Evolutionary conservation across 2,329 filamentous ascomycete species (phyloP).

Genomic region (Bertia moriformis): DNA sequence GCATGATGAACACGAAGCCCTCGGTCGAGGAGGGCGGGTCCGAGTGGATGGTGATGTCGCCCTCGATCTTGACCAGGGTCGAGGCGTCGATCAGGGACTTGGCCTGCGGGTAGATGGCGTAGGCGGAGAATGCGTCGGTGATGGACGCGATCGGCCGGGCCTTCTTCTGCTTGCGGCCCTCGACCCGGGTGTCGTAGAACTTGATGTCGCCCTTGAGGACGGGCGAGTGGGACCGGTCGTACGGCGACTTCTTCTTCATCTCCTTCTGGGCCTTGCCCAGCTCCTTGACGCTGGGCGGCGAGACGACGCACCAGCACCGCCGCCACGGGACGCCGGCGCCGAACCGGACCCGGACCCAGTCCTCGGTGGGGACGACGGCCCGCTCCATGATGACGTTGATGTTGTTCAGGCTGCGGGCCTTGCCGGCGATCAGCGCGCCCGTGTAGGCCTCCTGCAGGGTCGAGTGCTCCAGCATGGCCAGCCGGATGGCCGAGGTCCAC

Average conservation of each 20-base stretch:
- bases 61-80: constrained; percentile 85
- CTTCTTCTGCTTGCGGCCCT: constrained; percentile 80
- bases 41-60: constrained; percentile 74
- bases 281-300: constrained; percentile 87
- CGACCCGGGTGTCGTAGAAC: constrained; percentile 71
- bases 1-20: constrained; percentile 96
- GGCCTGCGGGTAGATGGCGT: constrained; percentile 88
- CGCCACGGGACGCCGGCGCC: constrained; percentile 92
- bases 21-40: constrained; percentile 65
- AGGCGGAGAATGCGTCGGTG: constrained; percentile 77
- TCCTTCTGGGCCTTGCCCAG: constrained; percentile 71
- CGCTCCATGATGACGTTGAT: constrained; percentile 81
- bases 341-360: constrained; percentile 91
- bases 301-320: constrained; percentile 90
- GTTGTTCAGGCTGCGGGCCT: constrained; percentile 77
- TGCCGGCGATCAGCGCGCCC: constrained; percentile 84
- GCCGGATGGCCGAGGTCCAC: constrained; percentile 87
- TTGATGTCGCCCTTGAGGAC: constrained; percentile 76
- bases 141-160: constrained; percentile 79
- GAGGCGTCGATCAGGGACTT: constrained; percentile 90
- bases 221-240: constrained; percentile 59
- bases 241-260: constrained; percentile 66
- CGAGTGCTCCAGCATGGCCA: constrained; percentile 87
- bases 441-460: constrained; percentile 94
- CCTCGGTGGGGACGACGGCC: constrained; percentile 61